phyloP scores from a whole-genome alignment of 2,329 filamentous ascomycete genomes.

The Paracoccidioides lutzii region DNA sequence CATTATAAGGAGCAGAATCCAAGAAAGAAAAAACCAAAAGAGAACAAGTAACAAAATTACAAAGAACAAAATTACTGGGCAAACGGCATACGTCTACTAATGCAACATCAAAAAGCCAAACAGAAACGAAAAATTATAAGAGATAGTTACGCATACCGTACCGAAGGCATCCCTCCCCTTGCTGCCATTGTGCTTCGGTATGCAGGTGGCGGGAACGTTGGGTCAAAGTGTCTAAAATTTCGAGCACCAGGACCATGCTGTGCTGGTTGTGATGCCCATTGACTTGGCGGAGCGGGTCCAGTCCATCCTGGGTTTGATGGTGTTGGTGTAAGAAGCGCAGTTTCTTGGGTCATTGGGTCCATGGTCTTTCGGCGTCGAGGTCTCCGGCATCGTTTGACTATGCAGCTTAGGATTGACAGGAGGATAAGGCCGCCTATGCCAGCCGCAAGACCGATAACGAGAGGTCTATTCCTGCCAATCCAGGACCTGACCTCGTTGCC shows the following conservation, averaged over 20 bases:
- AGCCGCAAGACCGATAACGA: constrained; percentile 67
- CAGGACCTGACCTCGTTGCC: constrained; percentile 59
- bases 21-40: not conserved
- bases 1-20: not conserved
- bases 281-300: not conserved
- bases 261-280: not conserved
- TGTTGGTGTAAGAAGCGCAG: not conserved
- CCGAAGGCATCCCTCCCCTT: constrained; percentile 6
- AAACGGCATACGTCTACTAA: not conserved
- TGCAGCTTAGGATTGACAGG: constrained; percentile 55
- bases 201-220: constrained; percentile 5
- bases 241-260: not conserved
- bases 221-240: not conserved
- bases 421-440: constrained; percentile 62
- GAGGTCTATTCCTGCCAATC: constrained; percentile 61
- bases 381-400: constrained; percentile 43
- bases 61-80: not conserved
- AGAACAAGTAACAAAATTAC: not conserved
- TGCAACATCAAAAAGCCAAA: not conserved
- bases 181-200: constrained; percentile 3
- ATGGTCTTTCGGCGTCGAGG: constrained; percentile 10
- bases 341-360: constrained; percentile 7
- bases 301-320: not conserved
- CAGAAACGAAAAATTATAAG: too few species aligned
- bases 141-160: constrained; percentile 7